These are phyloP conservation scores for Andrographis paniculata DNA, from an alignment of 305 asterid genomes.

Conservation along the genomic window DNA sequence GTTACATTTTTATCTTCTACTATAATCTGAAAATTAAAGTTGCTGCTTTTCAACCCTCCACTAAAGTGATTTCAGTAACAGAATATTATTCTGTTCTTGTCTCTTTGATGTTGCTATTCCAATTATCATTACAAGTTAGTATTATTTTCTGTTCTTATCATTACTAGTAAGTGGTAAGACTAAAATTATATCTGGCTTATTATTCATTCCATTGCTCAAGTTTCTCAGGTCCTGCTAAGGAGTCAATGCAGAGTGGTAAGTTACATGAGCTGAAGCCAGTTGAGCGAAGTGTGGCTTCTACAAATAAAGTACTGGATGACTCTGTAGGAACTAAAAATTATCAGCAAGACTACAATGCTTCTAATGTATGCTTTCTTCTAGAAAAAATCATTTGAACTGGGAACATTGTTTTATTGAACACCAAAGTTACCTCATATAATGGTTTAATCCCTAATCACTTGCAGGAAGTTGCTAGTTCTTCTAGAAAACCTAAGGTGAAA, in stretches of 20 bases:
- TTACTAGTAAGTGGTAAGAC: constrained; percentile 15
- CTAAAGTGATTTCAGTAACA: constrained; percentile 11
- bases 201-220: constrained; percentile 57
- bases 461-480: constrained; percentile 65
- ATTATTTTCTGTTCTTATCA: neutral
- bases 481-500: constrained; percentile 69
- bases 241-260: constrained; percentile 36
- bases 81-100: constrained; percentile 13
- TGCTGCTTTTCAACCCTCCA: constrained; percentile 15
- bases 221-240: constrained; percentile 84
- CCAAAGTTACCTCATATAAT: constrained; percentile 15
- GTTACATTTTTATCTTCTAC: constrained; percentile 6
- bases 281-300: constrained; percentile 34
- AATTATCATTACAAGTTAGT: neutral
- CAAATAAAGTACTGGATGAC: constrained; percentile 32
- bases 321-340: constrained; percentile 27
- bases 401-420: constrained; percentile 22
- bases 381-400: neutral
- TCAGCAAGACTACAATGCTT: constrained; percentile 39
- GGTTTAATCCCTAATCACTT: constrained; percentile 20
- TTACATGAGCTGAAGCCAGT: constrained; percentile 38
- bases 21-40: constrained; percentile 6
- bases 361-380: constrained; percentile 40
- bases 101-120: constrained; percentile 13
- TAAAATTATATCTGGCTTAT: constrained; percentile 37